These are phyloP conservation scores for Botryosphaeria agaves DNA, from an alignment of 2,329 filamentous ascomycete genomes.

Conservation along the genomic window DNA sequence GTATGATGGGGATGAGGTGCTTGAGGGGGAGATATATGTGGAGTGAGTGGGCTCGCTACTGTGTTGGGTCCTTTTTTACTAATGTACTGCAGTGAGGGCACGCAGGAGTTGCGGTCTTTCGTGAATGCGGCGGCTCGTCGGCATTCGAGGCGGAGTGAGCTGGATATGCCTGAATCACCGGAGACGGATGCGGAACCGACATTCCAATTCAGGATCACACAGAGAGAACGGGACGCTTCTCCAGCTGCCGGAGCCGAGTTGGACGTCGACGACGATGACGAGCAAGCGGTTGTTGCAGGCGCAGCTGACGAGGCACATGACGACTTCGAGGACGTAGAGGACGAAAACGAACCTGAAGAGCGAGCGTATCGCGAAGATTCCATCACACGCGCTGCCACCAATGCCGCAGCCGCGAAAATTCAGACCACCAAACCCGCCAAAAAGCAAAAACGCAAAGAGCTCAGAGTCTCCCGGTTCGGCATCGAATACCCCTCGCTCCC, in stretches of 20 bases:
- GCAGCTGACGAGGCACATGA: background rate
- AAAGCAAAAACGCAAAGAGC: conserved; percentile 27
- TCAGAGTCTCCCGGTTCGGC: conserved; percentile 50
- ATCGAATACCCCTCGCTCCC: conserved; percentile 63
- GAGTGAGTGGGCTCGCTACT: too few relatives aligned
- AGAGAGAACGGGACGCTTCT: conserved; percentile 11
- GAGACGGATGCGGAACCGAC: conserved; percentile 17
- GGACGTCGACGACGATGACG: conserved; percentile 1
- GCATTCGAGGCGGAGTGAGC: conserved; percentile 4
- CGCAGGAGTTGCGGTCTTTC: conserved; percentile 5
- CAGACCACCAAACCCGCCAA: conserved; percentile 18
- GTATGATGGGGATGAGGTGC: conserved; percentile 1
- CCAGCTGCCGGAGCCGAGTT: conserved; percentile 4
- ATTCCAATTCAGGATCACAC: conserved; percentile 19
- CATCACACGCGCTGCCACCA: background rate
- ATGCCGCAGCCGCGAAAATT: conserved; percentile 7
- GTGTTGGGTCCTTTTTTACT: too few relatives aligned
- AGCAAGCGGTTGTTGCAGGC: conserved; percentile 1
- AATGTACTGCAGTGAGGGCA: too few relatives aligned
- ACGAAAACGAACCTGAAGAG: conserved; percentile 3
- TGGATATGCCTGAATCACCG: conserved; percentile 11
- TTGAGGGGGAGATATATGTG: too few relatives aligned
- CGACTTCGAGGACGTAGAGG: conserved; percentile 6
- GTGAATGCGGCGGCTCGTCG: conserved; percentile 2
- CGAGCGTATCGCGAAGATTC: conserved; percentile 1